Conservation (phyloP, 108 stramenopile genomes). For the Cylindrotheca fusiformis region DNA sequence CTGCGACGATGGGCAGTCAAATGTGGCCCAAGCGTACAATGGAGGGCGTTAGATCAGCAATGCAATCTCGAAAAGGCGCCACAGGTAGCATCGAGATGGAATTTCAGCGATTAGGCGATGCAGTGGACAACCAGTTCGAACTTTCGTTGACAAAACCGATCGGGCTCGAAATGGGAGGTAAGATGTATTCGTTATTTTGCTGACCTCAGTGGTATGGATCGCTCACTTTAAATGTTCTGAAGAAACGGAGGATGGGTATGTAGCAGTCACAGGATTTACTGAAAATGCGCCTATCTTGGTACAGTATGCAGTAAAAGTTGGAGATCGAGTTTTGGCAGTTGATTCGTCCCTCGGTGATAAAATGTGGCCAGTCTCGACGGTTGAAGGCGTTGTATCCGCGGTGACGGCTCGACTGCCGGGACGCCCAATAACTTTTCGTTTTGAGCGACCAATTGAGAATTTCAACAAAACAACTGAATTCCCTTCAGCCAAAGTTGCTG, state of each 20-base stretch:
- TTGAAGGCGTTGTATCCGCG: slow-evolving; percentile 80
- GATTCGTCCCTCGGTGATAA: slow-evolving; percentile 68
- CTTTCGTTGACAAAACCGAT: slow-evolving; percentile 66
- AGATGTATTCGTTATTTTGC: neutral
- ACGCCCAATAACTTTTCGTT: slow-evolving; percentile 60
- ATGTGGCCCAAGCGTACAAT: slow-evolving; percentile 80
- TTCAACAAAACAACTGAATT: neutral
- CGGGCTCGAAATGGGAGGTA: slow-evolving; percentile 76
- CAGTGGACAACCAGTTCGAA: slow-evolving; percentile 53
- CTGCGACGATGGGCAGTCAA: slow-evolving; percentile 69
- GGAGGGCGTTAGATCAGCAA: slow-evolving; percentile 75
- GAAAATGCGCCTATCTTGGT: slow-evolving; percentile 62
- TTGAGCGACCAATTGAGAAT: slow-evolving; percentile 42
- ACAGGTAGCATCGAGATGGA: slow-evolving; percentile 39
- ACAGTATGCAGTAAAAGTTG: slow-evolving; percentile 49
- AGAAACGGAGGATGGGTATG: slow-evolving; percentile 81
- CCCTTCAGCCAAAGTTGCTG: neutral
- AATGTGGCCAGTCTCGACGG: slow-evolving; percentile 85
- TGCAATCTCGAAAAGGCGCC: slow-evolving; percentile 59
- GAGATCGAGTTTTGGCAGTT: slow-evolving; percentile 77
- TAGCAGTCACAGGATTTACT: slow-evolving; percentile 66
- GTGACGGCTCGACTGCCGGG: slow-evolving; percentile 79
- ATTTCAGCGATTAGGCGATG: slow-evolving; percentile 44
- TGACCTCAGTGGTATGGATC: neutral
- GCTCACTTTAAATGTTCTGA: neutral